These are phyloP conservation scores for Besnoitia besnoiti DNA, from an alignment of 169 alveolate species.

Conservation along the genomic window DNA sequence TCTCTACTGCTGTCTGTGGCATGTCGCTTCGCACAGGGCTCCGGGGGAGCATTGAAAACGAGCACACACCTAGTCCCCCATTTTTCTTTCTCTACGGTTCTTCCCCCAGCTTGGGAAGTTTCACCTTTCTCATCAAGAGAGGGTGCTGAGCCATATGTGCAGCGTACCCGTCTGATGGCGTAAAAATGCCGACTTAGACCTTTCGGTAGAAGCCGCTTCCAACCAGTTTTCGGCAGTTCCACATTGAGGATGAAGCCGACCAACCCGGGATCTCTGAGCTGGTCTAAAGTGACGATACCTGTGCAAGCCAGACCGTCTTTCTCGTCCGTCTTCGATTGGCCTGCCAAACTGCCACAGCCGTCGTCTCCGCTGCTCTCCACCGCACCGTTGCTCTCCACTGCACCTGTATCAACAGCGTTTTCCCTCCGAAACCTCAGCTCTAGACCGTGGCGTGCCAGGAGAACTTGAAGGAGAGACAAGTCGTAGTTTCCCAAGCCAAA, in stretches of 20 bases:
- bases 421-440: background rate
- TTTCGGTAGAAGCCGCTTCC: slow-evolving; percentile 5
- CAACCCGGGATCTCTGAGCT: slow-evolving; percentile 15
- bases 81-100: too few species aligned
- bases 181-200: slow-evolving; percentile 17
- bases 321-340: background rate
- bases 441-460: background rate
- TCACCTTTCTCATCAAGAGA: background rate
- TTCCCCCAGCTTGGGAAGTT: background rate
- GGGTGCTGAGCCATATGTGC: background rate
- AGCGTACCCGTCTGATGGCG: background rate
- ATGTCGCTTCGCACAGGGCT: too few species aligned
- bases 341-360: too few species aligned
- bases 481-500: slow-evolving; percentile 18
- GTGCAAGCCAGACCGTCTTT: background rate
- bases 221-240: slow-evolving; percentile 9
- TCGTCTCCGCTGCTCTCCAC: background rate
- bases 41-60: too few species aligned
- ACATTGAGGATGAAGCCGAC: slow-evolving; percentile 11
- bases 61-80: too few species aligned
- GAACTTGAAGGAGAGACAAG: background rate
- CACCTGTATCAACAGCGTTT: too few species aligned
- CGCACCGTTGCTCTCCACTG: background rate
- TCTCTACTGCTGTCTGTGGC: too few species aligned
- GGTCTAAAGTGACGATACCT: slow-evolving; percentile 9